phyloP scores from a whole-genome alignment of 1,139 yeast species.

The Kodamaea sp. region DNA sequence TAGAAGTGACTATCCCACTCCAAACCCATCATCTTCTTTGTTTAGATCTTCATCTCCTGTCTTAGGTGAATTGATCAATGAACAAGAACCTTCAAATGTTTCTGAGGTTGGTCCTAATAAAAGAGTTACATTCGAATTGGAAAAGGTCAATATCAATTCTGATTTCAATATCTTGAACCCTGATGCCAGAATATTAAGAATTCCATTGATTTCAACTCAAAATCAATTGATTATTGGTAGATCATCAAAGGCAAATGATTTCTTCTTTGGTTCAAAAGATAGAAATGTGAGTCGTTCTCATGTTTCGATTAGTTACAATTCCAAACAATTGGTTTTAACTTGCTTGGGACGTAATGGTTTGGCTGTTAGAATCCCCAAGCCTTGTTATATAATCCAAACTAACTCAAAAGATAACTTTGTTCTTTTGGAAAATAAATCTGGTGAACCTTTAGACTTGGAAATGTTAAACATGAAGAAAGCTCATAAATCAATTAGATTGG shows the following conservation, averaged over 20 bases:
- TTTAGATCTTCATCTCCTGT: constrained; percentile 48
- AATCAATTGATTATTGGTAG: constrained; percentile 50
- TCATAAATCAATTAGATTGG: constrained; percentile 40
- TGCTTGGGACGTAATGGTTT: constrained; percentile 75
- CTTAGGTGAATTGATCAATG: constrained; percentile 10
- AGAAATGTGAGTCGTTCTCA: constrained; percentile 70
- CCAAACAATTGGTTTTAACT: constrained; percentile 33
- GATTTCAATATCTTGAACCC: constrained; percentile 43
- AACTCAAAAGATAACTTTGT: constrained; percentile 27
- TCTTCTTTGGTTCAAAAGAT: constrained; percentile 50
- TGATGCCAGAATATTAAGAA: constrained; percentile 32
- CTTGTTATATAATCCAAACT: constrained; percentile 34
- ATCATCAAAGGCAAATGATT: constrained; percentile 60
- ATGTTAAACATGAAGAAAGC: constrained; percentile 13
- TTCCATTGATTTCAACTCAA: constrained; percentile 28
- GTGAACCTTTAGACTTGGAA: constrained; percentile 17
- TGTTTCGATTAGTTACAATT: constrained; percentile 32
- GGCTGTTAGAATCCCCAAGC: constrained; percentile 55
- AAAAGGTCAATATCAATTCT: constrained; percentile 20
- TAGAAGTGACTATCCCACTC: constrained; percentile 44
- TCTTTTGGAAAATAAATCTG: constrained; percentile 29
- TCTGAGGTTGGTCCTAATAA: constrained; percentile 4
- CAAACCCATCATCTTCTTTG: constrained; percentile 52
- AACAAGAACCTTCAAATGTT: not conserved
- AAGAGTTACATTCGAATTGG: constrained; percentile 10